These are phyloP conservation scores for apple (Malus domestica) DNA, from an alignment of 306 rosid species.

Conservation along the genomic window DNA sequence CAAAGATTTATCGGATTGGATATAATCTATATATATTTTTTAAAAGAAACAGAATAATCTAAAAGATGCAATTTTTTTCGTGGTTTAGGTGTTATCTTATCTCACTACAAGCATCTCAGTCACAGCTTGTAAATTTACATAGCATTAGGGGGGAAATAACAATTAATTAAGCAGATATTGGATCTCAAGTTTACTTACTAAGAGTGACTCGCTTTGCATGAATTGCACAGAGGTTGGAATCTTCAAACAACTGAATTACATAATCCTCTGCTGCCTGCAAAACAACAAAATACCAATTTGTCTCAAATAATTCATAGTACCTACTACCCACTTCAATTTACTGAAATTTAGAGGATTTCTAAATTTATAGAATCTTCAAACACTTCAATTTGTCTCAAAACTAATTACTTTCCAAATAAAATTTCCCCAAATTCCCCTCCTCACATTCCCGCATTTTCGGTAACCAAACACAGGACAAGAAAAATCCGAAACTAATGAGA, in stretches of 20 bases:
- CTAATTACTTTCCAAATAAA: neutral
- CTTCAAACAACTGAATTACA: constrained; percentile 67
- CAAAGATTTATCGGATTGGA: neutral
- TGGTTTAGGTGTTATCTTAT: neutral
- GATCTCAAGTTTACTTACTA: constrained; percentile 50
- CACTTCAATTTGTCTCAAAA: no score
- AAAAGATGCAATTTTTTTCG: neutral
- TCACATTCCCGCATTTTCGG: neutral
- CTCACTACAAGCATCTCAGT: neutral
- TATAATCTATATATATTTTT: no score
- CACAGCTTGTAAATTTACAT: constrained; percentile 7
- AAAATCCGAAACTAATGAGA: neutral
- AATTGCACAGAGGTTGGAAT: constrained; percentile 79
- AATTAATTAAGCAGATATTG: neutral
- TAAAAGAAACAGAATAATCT: no score
- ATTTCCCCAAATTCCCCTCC: neutral
- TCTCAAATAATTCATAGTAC: neutral
- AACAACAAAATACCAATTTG: neutral
- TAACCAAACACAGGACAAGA: neutral
- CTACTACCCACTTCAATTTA: neutral
- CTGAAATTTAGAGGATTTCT: neutral
- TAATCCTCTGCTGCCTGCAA: constrained; percentile 79
- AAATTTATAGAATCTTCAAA: no score
- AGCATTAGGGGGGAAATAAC: neutral
- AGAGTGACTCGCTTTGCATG: constrained; percentile 89